These are phyloP conservation scores for Dichotomocladium elegans DNA, from an alignment of 371 early-diverging fungal genomes.

Conservation along the genomic window DNA sequence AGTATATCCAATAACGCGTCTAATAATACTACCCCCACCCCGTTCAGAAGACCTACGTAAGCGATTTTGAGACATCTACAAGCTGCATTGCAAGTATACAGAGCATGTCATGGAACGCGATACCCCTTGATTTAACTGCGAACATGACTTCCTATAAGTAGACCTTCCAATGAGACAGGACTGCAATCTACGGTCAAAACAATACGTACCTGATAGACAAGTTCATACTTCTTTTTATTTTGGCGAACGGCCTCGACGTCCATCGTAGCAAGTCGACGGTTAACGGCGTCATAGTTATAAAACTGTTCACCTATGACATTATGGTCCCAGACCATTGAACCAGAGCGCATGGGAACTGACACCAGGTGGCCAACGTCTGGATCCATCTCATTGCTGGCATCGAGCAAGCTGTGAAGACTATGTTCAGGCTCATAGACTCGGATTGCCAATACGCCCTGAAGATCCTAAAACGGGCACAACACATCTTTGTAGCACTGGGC, in stretches of 20 bases:
- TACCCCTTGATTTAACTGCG: constrained; percentile 22
- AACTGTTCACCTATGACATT: constrained; percentile 19
- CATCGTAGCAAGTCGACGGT: constrained; percentile 29
- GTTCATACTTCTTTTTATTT: constrained; percentile 28
- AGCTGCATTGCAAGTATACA: constrained; percentile 41
- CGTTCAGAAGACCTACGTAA: constrained; percentile 42
- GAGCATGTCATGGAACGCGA: constrained; percentile 44
- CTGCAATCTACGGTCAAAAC: background rate
- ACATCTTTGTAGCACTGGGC: background rate
- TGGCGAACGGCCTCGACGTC: constrained; percentile 24
- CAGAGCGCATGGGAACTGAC: constrained; percentile 7
- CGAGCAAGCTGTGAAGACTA: constrained; percentile 25
- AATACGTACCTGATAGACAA: constrained; percentile 41
- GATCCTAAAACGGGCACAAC: too few species aligned
- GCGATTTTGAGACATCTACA: constrained; percentile 42
- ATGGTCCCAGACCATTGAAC: background rate
- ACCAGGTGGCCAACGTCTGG: constrained; percentile 15
- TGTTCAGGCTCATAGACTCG: constrained; percentile 38
- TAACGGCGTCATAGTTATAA: constrained; percentile 27
- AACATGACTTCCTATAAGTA: constrained; percentile 19
- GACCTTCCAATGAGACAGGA: background rate
- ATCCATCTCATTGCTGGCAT: constrained; percentile 21
- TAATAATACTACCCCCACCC: too few species aligned
- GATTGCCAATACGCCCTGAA: constrained; percentile 43
- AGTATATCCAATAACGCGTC: background rate